Base-by-base conservation (phyloP, 1,284 basidiomycete genomes). In the Cryptococcus sp. region DNA sequence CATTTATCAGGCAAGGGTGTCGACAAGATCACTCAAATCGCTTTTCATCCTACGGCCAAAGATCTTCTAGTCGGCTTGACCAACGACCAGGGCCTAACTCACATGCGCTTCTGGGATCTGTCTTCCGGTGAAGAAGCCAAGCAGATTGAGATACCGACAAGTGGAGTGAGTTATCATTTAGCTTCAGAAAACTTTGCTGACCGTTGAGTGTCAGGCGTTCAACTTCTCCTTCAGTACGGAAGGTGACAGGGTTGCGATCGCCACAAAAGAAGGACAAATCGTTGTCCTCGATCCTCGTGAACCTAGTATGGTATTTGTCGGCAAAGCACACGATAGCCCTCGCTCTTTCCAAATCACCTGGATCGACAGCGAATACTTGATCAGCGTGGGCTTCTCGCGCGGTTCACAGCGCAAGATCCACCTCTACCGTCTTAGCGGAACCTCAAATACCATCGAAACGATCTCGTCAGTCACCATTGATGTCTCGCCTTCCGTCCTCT, bases 401-500 rank as follows among this genome's bases (percentile, higher is more conserved):
- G 74, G 78, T 1, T 80, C 80, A 1, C 72, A 74, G 52, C 70
- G 81, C 37, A 78, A 81, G 54, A 68, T 82, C 46, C 72, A 77
- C 46, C 65, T 81, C 7, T 79, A 79, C 66, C 11, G 55, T 0
- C 47, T 80, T 23, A 46, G 43, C 11, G 29, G 40, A 1, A 41
- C 58, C 0, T 15, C 45, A 2, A 50, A 54, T 13, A 58, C 58
- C 7, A 54, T 78, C 19, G 54, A 61, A 7, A 69, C 62, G 3
- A 46, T 77, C 15, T 68, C 68, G 3, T 68, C 68, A 4, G 45
- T 73, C 0, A 62, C 66, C 1, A 73, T 82, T 29, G 81, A 82
- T 59, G 73, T 79, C 13, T 81, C 80, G 3, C 81, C 81, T 1
- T 74, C 80, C 0, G 75, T 80, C 0, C 68, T 82, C 8, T 80